These are phyloP conservation scores for Sanguinoderma infundibulare DNA, from an alignment of 1,284 basidiomycete species.

Conservation along the genomic window DNA sequence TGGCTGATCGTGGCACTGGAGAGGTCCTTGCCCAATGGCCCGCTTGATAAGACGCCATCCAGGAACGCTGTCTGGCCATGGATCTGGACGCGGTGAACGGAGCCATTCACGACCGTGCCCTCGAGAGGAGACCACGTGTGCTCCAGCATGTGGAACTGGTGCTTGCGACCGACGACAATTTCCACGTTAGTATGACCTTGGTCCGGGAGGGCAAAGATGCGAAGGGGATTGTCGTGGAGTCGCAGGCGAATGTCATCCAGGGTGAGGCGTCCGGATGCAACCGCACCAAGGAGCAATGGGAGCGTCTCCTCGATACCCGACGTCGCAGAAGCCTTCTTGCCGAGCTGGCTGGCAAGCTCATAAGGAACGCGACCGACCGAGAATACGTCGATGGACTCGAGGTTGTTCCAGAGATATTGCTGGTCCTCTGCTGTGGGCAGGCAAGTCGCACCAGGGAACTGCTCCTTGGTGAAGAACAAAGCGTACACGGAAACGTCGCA, in stretches of 20 bases:
- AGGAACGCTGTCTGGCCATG: conserved; percentile 93
- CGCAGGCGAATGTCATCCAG: conserved; percentile 84
- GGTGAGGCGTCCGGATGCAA: conserved; percentile 79
- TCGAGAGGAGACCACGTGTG: conserved; percentile 87
- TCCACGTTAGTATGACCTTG: conserved; percentile 91
- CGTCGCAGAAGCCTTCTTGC: conserved; percentile 67
- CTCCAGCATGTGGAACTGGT: conserved; percentile 56
- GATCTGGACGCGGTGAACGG: conserved; percentile 90
- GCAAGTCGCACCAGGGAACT: conserved; percentile 69
- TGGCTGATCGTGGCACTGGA: conserved; percentile 71
- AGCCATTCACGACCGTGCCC: conserved; percentile 68
- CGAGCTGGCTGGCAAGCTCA: conserved; percentile 72
- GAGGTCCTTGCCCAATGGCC: conserved; percentile 79
- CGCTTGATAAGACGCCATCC: conserved; percentile 80
- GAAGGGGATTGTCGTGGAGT: conserved; percentile 90
- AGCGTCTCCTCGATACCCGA: conserved; percentile 91
- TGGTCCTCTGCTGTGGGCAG: conserved; percentile 86
- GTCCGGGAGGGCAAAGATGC: conserved; percentile 91
- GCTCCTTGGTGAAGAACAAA: conserved; percentile 86
- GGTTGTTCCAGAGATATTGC: conserved; percentile 84
- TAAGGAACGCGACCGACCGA: conserved; percentile 89
- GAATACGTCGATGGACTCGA: conserved; percentile 90
- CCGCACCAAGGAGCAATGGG: conserved; percentile 88
- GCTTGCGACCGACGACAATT: conserved; percentile 85
- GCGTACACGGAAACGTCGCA: conserved; percentile 96